These are phyloP conservation scores for Lodderomyces oxycetoniae DNA, from an alignment of 1,139 yeast species.

Conservation along the genomic window DNA sequence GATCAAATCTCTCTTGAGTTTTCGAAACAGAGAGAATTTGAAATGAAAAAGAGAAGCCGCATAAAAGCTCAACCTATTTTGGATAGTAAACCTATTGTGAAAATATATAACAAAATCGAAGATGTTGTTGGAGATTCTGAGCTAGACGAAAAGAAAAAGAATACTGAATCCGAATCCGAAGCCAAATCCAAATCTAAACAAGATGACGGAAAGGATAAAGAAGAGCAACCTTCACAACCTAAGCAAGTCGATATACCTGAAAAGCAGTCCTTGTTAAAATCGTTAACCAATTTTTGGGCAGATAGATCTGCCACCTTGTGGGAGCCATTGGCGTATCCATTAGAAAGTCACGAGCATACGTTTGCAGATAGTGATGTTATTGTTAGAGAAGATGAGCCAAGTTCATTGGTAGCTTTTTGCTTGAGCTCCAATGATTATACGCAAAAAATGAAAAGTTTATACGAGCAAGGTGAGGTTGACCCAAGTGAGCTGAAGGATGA, in stretches of 20 bases:
- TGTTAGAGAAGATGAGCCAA: slow-evolving; percentile 95
- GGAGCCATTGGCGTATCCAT: slow-evolving; percentile 87
- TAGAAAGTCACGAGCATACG: slow-evolving; percentile 76
- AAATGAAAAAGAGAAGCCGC: slow-evolving; percentile 57
- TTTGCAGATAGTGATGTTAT: slow-evolving; percentile 93
- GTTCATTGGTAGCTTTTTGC: slow-evolving; percentile 90
- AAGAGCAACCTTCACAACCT: slow-evolving; percentile 5
- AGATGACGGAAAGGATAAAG: slow-evolving; percentile 11
- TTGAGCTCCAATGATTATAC: slow-evolving; percentile 78
- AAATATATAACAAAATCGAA: slow-evolving; percentile 80
- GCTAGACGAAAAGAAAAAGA: slow-evolving; percentile 18
- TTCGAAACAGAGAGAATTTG: slow-evolving; percentile 80
- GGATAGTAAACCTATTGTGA: slow-evolving; percentile 82
- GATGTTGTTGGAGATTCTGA: slow-evolving; percentile 59
- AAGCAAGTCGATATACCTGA: slow-evolving; percentile 39
- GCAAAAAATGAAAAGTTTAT: slow-evolving; percentile 51
- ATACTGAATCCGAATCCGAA: slow-evolving; percentile 9
- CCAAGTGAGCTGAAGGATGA: neutral
- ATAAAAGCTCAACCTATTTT: slow-evolving; percentile 74
- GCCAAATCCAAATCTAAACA: slow-evolving; percentile 11
- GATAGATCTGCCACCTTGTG: slow-evolving; percentile 94
- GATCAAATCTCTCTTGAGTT: slow-evolving; percentile 82
- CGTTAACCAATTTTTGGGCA: slow-evolving; percentile 93
- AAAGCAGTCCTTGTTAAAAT: slow-evolving; percentile 70
- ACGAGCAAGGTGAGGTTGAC: slow-evolving; percentile 13